Base-by-base conservation (phyloP, 345 rosid genomes). In the Acer negundo region DNA sequence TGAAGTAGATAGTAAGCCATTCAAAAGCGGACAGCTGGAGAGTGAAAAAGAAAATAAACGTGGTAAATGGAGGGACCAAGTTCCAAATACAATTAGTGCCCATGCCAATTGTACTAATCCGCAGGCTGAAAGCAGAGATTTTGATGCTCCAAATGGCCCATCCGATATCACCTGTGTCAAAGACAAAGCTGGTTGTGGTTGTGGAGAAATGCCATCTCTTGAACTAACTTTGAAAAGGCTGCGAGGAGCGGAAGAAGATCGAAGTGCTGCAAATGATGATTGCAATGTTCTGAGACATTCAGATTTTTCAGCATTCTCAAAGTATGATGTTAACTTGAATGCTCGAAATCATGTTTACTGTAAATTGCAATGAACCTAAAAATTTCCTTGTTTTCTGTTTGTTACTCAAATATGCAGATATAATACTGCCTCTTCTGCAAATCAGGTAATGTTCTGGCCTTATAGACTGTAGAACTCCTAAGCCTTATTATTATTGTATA, bases 261-360 rank as follows among this genome's bases (percentile, higher is more conserved):
- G 77, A 26, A 85, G 66, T 75, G 55, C 83, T 72, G 81, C 79
- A 67, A 74, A 65, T 31, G 85, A 84, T 73, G 92, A 89, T 42
- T 84, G 53, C 77, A 89, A 84, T 78, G 83, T 83, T 78, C 71
- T 93, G 80, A 86, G 86, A 79, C 96, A 88, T 79, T 93, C 93
- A 53, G 84, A 84, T 84, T 83, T 82, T 42, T 93, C 96, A 78
- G 92, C 94, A 53, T 91, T 91, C 86, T 91, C 92, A 49, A 93
- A 88, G 97, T 91, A 86, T 81, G 84, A 72, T 79, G 19, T 73
- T 58, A 78, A 75, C 74, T 73, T 72, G 31, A 55, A 58, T 53
- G 44, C 42, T 62, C 11, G 26, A 23, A 78, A 71, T 23, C 49
- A 42, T 66, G 19, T 72, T 64, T 70, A 42, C 6, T 80, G 67